Evolutionary conservation across 495 filamentous ascomycete species (phyloP).

Genomic region (Neurospora sp.): DNA sequence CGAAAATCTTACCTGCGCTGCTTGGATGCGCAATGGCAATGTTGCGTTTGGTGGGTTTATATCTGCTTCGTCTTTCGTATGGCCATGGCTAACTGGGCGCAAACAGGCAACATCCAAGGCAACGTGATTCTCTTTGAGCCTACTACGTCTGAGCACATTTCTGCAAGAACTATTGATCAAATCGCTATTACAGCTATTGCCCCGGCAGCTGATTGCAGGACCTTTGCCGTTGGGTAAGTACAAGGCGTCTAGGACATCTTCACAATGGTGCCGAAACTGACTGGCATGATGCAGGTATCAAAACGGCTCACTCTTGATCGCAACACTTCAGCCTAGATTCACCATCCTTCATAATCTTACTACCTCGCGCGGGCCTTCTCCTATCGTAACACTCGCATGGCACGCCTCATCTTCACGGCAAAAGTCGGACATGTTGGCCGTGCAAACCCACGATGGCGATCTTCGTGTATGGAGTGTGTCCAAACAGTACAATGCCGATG

Average conservation of each 20-base stretch:
- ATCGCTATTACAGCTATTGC: conserved; percentile 84
- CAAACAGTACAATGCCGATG: conserved; percentile 65
- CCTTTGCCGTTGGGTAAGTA: conserved; percentile 88
- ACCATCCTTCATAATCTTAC: conserved; percentile 90
- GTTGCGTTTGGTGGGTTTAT: conserved; percentile 74
- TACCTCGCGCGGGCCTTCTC: conserved; percentile 70
- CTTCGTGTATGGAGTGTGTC: conserved; percentile 94
- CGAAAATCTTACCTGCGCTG: conserved; percentile 71
- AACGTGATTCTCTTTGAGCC: conserved; percentile 95
- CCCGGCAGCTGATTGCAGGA: conserved; percentile 84
- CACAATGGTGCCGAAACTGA: conserved; percentile 3
- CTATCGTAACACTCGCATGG: conserved; percentile 87
- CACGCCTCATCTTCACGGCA: conserved; percentile 94
- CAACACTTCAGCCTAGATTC: conserved; percentile 80
- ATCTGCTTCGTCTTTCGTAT: not conserved
- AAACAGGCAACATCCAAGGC: conserved; percentile 72
- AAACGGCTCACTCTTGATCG: conserved; percentile 90
- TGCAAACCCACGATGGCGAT: conserved; percentile 86
- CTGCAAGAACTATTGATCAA: conserved; percentile 85
- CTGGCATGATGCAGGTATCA: conserved; percentile 57
- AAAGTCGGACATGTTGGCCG: conserved; percentile 96
- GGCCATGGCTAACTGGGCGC: conserved; percentile 11
- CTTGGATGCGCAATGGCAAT: conserved; percentile 98
- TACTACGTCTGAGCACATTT: conserved; percentile 84
- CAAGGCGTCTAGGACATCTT: not conserved